These are phyloP conservation scores for Penicillium salamii DNA, from an alignment of 495 filamentous ascomycete genomes.

Conservation along the genomic window DNA sequence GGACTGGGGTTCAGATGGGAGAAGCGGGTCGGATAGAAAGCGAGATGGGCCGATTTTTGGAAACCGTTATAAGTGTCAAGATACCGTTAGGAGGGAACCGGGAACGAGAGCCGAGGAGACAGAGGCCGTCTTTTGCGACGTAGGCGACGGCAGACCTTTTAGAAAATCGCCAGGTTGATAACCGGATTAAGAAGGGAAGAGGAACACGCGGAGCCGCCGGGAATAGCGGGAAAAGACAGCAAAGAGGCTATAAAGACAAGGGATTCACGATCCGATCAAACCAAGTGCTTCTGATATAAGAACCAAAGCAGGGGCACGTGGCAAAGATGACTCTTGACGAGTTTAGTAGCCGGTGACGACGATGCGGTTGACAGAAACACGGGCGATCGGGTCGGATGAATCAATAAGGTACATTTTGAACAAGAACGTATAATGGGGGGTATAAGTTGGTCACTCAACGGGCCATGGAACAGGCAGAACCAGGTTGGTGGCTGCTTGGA, in stretches of 20 bases:
- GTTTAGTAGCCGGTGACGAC: conserved; percentile 18
- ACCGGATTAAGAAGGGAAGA: background rate
- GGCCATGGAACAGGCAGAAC: conserved; percentile 24
- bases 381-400: conserved; percentile 25
- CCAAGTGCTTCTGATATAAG: conserved; percentile 23
- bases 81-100: conserved; percentile 47
- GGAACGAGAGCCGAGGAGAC: conserved; percentile 47
- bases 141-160: conserved; percentile 51
- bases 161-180: conserved; percentile 35
- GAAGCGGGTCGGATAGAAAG: conserved; percentile 15
- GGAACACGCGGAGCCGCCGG: conserved; percentile 5
- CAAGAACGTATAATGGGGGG: background rate
- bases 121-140: conserved; percentile 41
- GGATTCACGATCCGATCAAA: conserved; percentile 23
- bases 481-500: conserved; percentile 8
- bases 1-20: conserved; percentile 6
- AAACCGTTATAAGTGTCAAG: conserved; percentile 38
- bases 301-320: conserved; percentile 11
- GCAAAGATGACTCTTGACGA: conserved; percentile 16
- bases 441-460: conserved; percentile 20
- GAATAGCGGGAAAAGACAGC: conserved; percentile 3
- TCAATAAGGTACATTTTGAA: conserved; percentile 34
- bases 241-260: conserved; percentile 4
- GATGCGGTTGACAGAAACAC: conserved; percentile 23
- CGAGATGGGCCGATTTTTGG: conserved; percentile 30